phyloP scores from a whole-genome alignment of 257 asterid genomes.

The Dorcoceras hygrometricum region DNA sequence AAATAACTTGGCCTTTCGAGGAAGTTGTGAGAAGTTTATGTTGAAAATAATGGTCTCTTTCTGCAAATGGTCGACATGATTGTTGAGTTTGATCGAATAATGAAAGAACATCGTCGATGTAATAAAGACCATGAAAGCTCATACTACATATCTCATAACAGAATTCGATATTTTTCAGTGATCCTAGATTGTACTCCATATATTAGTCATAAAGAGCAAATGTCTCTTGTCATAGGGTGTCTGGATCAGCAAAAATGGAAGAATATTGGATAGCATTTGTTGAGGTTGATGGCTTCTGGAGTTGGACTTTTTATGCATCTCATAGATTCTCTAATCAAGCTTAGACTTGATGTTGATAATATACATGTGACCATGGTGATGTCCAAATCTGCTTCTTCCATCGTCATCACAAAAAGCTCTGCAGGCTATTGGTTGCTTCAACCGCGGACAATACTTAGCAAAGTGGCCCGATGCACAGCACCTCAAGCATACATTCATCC shows the following conservation, averaged over 20 bases:
- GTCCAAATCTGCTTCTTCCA: too few relatives aligned
- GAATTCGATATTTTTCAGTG: neutral
- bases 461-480: too few relatives aligned
- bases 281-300: too few relatives aligned
- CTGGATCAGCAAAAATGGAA: neutral
- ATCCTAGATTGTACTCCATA: conserved; percentile 1
- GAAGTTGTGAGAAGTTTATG: conserved; percentile 3
- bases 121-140: neutral
- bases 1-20: conserved; percentile 22
- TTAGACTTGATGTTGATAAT: too few relatives aligned
- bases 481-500: too few relatives aligned
- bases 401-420: too few relatives aligned
- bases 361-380: too few relatives aligned
- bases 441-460: too few relatives aligned
- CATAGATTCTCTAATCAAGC: too few relatives aligned
- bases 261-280: neutral
- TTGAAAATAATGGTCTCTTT: conserved; percentile 10
- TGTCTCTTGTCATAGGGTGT: neutral
- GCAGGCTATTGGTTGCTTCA: too few relatives aligned
- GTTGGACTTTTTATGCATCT: too few relatives aligned
- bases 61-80: conserved; percentile 10
- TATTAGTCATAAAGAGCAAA: neutral
- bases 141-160: neutral
- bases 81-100: conserved; percentile 17
- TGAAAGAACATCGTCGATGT: conserved; percentile 11